A percentile compares a stretch with the other conserved stretches of the same genome.
Evolutionary conservation across 2,329 filamentous ascomycete species (phyloP).

Genomic region (Arthrobotrys entomopaga): DNA sequence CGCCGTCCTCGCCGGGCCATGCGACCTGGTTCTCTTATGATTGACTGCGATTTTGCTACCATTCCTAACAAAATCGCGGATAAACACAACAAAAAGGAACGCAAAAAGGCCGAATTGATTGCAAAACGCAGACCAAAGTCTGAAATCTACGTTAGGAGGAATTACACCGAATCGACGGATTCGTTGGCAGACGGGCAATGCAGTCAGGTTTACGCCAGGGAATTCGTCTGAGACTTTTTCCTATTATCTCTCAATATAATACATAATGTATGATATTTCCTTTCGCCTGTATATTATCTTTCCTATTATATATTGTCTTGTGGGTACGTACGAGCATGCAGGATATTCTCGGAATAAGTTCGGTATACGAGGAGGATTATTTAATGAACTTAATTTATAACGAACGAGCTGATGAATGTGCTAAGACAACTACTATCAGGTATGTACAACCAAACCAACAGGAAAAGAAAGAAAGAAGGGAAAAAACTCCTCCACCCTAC

Average conservation of each 20-base stretch:
- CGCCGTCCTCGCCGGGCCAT: too few relatives aligned
- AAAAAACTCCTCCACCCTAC: constrained; percentile 1
- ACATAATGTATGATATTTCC: constrained; percentile 37
- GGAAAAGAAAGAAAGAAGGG: too few relatives aligned
- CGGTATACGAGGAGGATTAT: neutral
- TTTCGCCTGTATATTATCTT: too few relatives aligned
- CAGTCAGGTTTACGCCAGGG: constrained; percentile 31
- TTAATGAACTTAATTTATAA: constrained; percentile 8
- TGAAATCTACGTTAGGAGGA: constrained; percentile 24
- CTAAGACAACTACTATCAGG: constrained; percentile 21
- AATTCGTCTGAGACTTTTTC: constrained; percentile 30
- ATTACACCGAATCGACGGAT: constrained; percentile 38
- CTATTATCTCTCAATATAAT: neutral
- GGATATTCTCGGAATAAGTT: too few relatives aligned
- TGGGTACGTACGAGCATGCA: too few relatives aligned
- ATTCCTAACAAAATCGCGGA: constrained; percentile 37
- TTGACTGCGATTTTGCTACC: constrained; percentile 20
- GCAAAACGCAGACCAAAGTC: constrained; percentile 36
- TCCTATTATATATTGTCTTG: too few relatives aligned
- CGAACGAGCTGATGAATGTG: constrained; percentile 2
- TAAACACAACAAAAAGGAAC: constrained; percentile 37
- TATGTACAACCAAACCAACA: constrained; percentile 28
- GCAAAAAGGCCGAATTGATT: constrained; percentile 22
- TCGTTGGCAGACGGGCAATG: constrained; percentile 33
- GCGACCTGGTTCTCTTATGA: too few relatives aligned